A percentile compares a stretch with the other conserved stretches of the same genome.
Evolutionary conservation across 306 rosid species (phyloP).

Genomic region (Vigna trinervia): DNA sequence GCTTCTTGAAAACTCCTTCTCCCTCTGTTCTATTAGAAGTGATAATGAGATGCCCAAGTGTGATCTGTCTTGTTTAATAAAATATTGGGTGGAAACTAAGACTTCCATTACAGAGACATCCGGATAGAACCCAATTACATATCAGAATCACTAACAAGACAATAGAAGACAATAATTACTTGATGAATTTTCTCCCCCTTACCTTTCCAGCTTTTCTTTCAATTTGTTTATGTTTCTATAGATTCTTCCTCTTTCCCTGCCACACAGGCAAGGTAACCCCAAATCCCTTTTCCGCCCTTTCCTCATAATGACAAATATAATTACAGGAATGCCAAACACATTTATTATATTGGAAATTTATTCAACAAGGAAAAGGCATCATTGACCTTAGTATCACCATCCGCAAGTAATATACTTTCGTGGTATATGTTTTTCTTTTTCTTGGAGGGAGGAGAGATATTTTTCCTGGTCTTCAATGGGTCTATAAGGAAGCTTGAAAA

Average conservation of each 20-base stretch:
- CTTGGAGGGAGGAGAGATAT: neutral
- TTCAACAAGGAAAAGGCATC: neutral
- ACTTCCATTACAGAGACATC: neutral
- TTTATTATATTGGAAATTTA: neutral
- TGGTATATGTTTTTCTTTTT: neutral
- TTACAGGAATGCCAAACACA: neutral
- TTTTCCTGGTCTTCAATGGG: neutral
- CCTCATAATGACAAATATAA: neutral
- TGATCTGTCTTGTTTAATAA: neutral
- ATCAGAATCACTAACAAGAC: constrained; percentile 2
- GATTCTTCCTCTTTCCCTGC: constrained; percentile 1
- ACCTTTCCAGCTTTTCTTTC: neutral
- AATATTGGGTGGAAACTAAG: neutral
- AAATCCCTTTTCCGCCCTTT: neutral
- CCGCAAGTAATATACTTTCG: neutral
- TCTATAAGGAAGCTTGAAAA: neutral
- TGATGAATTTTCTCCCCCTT: constrained; percentile 12
- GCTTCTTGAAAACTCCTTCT: neutral
- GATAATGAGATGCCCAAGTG: neutral
- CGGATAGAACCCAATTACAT: neutral
- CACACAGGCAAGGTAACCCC: neutral
- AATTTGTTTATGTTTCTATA: constrained; percentile 6
- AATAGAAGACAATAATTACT: neutral
- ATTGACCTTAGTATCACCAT: neutral
- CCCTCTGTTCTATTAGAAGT: neutral